These are phyloP conservation scores for Knoxia roxburghii DNA, from an alignment of 257 asterid species.

Conservation along the genomic window DNA sequence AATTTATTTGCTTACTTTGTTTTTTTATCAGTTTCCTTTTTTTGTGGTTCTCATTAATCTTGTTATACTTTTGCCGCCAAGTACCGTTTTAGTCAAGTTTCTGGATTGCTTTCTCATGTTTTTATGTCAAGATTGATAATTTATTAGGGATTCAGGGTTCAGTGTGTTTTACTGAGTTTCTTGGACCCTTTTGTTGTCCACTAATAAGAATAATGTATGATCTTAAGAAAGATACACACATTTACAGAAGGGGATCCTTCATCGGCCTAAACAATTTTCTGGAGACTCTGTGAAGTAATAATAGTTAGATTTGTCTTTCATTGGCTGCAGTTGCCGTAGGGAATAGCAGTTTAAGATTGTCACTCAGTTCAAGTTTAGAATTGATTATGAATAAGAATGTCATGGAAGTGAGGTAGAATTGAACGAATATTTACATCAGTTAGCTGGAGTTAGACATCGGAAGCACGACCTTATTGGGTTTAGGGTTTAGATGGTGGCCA, in stretches of 20 bases:
- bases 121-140: background rate
- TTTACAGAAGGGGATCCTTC: background rate
- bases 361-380: background rate
- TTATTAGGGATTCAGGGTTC: too few species aligned
- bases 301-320: background rate
- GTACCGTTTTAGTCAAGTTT: background rate
- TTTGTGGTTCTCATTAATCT: background rate
- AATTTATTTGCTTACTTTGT: too few species aligned
- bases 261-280: background rate
- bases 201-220: background rate
- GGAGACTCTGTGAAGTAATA: background rate
- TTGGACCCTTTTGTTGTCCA: background rate
- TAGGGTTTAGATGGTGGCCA: too few species aligned
- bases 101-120: background rate
- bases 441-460: background rate
- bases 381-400: background rate
- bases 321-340: too few species aligned
- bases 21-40: background rate
- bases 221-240: background rate
- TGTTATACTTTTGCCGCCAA: background rate
- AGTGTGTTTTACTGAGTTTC: background rate
- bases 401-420: background rate
- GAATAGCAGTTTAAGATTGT: background rate
- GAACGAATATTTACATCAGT: background rate
- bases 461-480: background rate